Percentiles rank a stretch among this genome's conserved stretches.
phyloP scores from a whole-genome alignment of 176 grass and related monocot genomes.

The Ananas comosus region DNA sequence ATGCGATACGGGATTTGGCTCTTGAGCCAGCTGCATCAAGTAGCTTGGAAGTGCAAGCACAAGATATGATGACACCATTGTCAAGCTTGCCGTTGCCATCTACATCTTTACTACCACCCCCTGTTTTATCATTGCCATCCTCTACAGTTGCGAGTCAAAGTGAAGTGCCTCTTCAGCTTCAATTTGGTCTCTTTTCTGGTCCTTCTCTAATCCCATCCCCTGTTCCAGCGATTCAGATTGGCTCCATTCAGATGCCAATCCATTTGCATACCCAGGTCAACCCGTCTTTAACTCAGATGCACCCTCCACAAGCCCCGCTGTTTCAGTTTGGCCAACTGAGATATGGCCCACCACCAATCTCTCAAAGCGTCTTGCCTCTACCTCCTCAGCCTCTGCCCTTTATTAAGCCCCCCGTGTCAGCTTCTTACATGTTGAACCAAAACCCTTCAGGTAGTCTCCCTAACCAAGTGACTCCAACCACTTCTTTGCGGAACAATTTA shows the following conservation, averaged over 20 bases:
- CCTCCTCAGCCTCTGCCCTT: conserved; percentile 35
- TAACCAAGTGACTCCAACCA: conserved; percentile 25
- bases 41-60: conserved; percentile 14
- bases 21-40: conserved; percentile 34
- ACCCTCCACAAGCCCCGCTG: conserved; percentile 53
- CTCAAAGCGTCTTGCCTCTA: conserved; percentile 28
- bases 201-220: conserved; percentile 87
- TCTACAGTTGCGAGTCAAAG: conserved; percentile 32
- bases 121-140: conserved; percentile 32
- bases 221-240: conserved; percentile 92
- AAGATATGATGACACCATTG: conserved; percentile 14
- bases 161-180: conserved; percentile 60
- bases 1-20: conserved; percentile 44
- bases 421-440: conserved; percentile 42
- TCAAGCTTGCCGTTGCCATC: conserved; percentile 48
- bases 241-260: conserved; percentile 98
- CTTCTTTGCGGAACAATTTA: conserved; percentile 25
- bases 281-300: conserved; percentile 45
- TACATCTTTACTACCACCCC: conserved; percentile 26
- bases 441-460: conserved; percentile 37
- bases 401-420: conserved; percentile 29
- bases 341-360: conserved; percentile 42
- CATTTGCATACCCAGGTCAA: conserved; percentile 67
- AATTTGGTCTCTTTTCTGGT: conserved; percentile 91
- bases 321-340: conserved; percentile 92